These are phyloP conservation scores for Naegleria lovaniensis DNA, from an alignment of 208 protist species.

Conservation along the genomic window DNA sequence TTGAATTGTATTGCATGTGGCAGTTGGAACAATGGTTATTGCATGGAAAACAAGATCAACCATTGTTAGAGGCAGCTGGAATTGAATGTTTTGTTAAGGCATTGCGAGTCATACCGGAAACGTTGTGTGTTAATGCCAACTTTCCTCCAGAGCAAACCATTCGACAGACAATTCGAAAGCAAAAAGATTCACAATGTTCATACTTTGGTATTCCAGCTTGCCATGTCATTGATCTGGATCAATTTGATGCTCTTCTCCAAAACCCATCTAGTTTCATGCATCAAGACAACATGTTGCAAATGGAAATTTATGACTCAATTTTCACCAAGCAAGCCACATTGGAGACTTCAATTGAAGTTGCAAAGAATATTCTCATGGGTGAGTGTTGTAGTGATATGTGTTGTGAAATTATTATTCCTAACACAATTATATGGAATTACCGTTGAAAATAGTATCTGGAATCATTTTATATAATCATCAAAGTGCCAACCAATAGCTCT, in stretches of 20 bases:
- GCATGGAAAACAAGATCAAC: not conserved
- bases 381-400: no score
- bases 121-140: not conserved
- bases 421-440: no score
- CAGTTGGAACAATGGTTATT: not conserved
- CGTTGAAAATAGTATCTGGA: not conserved
- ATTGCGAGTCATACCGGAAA: not conserved
- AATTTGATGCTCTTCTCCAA: no score
- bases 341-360: not conserved
- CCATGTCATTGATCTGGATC: not conserved
- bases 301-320: not conserved
- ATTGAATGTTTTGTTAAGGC: not conserved
- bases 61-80: not conserved
- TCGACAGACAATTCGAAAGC: not conserved
- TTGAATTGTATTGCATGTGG: not conserved
- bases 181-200: not conserved
- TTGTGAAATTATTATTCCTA: no score
- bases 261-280: not conserved
- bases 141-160: not conserved
- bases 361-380: not conserved
- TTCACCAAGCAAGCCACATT: not conserved
- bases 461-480: not conserved
- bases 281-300: not conserved
- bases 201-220: not conserved
- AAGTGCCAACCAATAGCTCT: not conserved